Conservation (phyloP, 371 early-diverging fungal genomes). For the Mortierella sp. region DNA sequence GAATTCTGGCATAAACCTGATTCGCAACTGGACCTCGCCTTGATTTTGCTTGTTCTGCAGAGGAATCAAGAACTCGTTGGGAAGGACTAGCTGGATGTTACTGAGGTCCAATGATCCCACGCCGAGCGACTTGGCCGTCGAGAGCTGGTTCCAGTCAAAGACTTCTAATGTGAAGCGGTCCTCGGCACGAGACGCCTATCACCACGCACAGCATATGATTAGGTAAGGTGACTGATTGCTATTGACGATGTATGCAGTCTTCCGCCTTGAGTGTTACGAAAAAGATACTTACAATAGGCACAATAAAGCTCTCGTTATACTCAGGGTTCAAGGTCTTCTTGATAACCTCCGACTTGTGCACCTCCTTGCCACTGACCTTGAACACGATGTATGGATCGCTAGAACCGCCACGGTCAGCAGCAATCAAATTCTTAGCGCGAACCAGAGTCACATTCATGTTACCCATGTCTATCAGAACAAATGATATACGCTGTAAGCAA, state of each 20-base stretch:
- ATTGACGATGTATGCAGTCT: conserved; percentile 14
- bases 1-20: conserved; percentile 54
- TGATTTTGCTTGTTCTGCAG: conserved; percentile 58
- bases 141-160: conserved; percentile 86
- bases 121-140: conserved; percentile 70
- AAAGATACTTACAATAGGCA: conserved; percentile 70
- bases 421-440: conserved; percentile 60
- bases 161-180: conserved; percentile 78
- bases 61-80: conserved; percentile 41
- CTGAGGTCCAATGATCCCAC: conserved; percentile 53
- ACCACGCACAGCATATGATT: not conserved
- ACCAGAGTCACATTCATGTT: conserved; percentile 61
- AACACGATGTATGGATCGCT: conserved; percentile 89
- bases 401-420: conserved; percentile 72
- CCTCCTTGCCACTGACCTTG: conserved; percentile 79
- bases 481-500: not conserved
- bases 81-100: conserved; percentile 47
- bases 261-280: not conserved
- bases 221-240: conserved; percentile 41
- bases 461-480: conserved; percentile 55
- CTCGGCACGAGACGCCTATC: conserved; percentile 65
- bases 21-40: conserved; percentile 43
- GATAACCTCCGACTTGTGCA: conserved; percentile 79
- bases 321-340: conserved; percentile 87
- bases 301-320: conserved; percentile 82